Evolutionary conservation across 1,284 basidiomycete species (phyloP), one percentile per base, ranked within the genome.

Genomic region (Cryptococcus sp.): DNA sequence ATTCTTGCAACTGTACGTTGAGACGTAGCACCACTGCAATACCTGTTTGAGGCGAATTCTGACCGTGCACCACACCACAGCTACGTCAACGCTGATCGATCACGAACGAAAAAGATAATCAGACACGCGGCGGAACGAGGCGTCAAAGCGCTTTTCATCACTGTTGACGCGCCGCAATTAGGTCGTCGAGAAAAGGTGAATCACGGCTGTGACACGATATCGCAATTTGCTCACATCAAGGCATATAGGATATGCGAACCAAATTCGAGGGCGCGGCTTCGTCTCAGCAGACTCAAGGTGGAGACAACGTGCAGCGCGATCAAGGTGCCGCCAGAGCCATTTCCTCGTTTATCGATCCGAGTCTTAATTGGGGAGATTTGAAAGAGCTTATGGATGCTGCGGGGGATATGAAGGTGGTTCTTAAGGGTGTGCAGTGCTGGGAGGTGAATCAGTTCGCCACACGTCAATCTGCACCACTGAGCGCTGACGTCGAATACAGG

Each of bases 251-350:
- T 72, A 97, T 97, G 94, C 83, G 94, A 41, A 89, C 89, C 83
- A 95, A 93, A 74, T 96, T 96, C 64, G 92, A 92, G 44, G 93
- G 88, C 8, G 87, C 86, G 45, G 89, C 90, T 61, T 88, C 89
- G 3, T 85, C 66, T 43, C 76, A 72, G 52, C 89, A 67, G 85
- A 87, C 75, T 81, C 70, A 64, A 62, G 81, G 85, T 55, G 73
- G 74, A 50, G 80, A 83, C 59, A 82, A 82, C 22, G 83, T 93
- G 22, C 87, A 94, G 70, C 84, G 91, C 46, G 88, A 89, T 41
- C 90, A 95, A 75, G 93, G 93, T 48, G 94, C 92, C 4, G 93
- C 94, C 1, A 82, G 93, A 58, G 93, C 94, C n/a, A 97, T 98
- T 68, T 75, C 93, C 84, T 89, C 89, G 4, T 97, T 97, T 80